These are phyloP conservation scores for Vaccinium vitisidaea DNA, from an alignment of 148 eudicot species.

Conservation along the genomic window DNA sequence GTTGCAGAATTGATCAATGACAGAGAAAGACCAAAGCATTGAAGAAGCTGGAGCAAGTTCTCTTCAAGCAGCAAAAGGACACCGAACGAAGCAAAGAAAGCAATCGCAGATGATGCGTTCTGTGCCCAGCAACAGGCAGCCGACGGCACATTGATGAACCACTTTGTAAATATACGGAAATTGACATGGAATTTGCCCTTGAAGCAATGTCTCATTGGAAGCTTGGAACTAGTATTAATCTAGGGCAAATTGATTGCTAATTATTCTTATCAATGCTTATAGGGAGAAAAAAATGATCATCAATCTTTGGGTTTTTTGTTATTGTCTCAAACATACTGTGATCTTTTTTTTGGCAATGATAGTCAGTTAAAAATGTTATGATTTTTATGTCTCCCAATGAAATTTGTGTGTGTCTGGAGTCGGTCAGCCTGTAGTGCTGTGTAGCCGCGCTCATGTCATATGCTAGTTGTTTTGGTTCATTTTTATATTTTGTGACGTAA, in stretches of 20 bases:
- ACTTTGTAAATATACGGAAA: not conserved
- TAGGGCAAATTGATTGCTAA: not conserved
- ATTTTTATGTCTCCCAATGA: not conserved
- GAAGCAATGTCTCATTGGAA: not conserved
- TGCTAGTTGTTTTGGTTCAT: too few species aligned
- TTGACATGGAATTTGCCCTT: not conserved
- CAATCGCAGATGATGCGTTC: too few species aligned
- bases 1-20: not conserved
- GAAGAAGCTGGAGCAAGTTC: not conserved
- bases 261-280: not conserved
- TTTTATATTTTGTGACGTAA: too few species aligned
- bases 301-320: not conserved
- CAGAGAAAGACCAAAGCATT: not conserved
- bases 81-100: too few species aligned
- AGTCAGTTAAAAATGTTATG: not conserved
- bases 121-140: too few species aligned
- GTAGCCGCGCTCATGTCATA: too few species aligned
- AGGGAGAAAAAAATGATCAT: not conserved
- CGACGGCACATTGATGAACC: not conserved
- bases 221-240: not conserved
- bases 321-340: not conserved
- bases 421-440: too few species aligned
- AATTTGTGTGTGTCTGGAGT: too few species aligned
- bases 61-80: too few species aligned
- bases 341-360: not conserved